phyloP scores from a whole-genome alignment of 2,329 filamentous ascomycete species.

The Fusarium sp. region DNA sequence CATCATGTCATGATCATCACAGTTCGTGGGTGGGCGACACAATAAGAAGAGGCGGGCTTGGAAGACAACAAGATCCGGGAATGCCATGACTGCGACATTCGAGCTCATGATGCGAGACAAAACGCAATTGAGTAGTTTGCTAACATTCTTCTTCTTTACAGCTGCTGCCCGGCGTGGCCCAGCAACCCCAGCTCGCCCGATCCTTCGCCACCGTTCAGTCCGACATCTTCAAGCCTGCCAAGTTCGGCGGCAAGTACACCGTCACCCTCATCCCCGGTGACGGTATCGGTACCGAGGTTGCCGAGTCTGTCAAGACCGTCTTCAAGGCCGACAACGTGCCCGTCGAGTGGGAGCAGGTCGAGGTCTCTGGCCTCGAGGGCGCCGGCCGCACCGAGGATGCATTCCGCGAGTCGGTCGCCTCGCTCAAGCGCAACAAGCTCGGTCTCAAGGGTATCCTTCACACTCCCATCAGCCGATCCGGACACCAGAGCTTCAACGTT shows the following conservation, averaged over 20 bases:
- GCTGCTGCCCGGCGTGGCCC: conserved; percentile 66
- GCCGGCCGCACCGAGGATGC: conserved; percentile 89
- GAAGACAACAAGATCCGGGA: not conserved
- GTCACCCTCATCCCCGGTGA: conserved; percentile 99
- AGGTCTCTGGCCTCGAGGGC: conserved; percentile 89
- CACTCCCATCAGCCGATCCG: conserved; percentile 95
- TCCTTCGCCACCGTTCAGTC: conserved; percentile 85
- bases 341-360: conserved; percentile 98
- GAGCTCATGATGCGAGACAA: not conserved
- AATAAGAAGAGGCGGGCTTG: not conserved
- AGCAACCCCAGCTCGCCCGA: conserved; percentile 61
- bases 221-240: conserved; percentile 99
- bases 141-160: conserved; percentile 48
- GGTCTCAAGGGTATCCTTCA: conserved; percentile 99
- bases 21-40: conserved; percentile 1
- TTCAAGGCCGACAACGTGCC: conserved; percentile 99
- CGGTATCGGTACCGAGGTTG: conserved; percentile 97
- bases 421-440: conserved; percentile 97
- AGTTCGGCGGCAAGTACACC: conserved; percentile 99
- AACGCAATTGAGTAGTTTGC: conserved; percentile 30
- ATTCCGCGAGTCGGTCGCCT: conserved; percentile 95
- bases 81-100: conserved; percentile 6
- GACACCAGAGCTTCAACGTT: conserved; percentile 99
- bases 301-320: conserved; percentile 97
- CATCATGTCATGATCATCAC: conserved; percentile 39